Base-by-base conservation (phyloP, 352 stramenopile genomes). In the Globisporangium perplexum region DNA sequence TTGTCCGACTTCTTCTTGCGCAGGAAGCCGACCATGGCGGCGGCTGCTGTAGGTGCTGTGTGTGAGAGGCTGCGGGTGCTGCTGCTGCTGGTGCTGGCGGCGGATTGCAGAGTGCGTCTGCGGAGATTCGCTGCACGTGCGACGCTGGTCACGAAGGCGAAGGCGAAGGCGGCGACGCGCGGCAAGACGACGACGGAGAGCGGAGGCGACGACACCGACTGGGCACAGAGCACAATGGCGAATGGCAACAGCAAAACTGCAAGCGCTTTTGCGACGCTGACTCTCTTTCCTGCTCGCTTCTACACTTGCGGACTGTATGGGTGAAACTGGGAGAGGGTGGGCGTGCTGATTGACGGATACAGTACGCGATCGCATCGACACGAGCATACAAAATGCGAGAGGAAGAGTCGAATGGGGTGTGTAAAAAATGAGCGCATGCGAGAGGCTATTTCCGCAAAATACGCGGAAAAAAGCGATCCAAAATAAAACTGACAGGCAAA, bases 1-100 rank as follows among this genome's bases (percentile, higher is more conserved):
- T 86, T 86, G 54, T 85, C 74, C 58, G 79, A 86, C 59, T 89
- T 91, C 59, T 93, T 93, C 81, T 93, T 93, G 63, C 80, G 78
- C 57, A 90, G 62, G 65, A 93, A 91, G 2, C 80, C 78, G 28
- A 93, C 77, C 77, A 89, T 91, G 23, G 5, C 42, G 30, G 7
- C 23, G 43, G 36, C 15, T 33, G 44, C n/a, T n/a, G n/a, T n/a
- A n/a, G n/a, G n/a, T n/a, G n/a, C n/a, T n/a, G n/a, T n/a, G n/a
- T n/a, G n/a, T n/a, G n/a, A n/a, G n/a, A n/a, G n/a, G n/a, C n/a
- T n/a, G n/a, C n/a, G 28, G 28, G 6, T 51, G 28, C 24, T 49
- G 18, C 8, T 53, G 15, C 0, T 35, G 42, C 31, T 35, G 15
- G 47, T 11, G 33, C 12, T 22, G 33, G 44, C 11, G 22, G 23